Evolutionary conservation across 495 filamentous ascomycete species (phyloP), one percentile per base, ranked within the genome.

Genomic region (Saxophila tyrrhenica): DNA sequence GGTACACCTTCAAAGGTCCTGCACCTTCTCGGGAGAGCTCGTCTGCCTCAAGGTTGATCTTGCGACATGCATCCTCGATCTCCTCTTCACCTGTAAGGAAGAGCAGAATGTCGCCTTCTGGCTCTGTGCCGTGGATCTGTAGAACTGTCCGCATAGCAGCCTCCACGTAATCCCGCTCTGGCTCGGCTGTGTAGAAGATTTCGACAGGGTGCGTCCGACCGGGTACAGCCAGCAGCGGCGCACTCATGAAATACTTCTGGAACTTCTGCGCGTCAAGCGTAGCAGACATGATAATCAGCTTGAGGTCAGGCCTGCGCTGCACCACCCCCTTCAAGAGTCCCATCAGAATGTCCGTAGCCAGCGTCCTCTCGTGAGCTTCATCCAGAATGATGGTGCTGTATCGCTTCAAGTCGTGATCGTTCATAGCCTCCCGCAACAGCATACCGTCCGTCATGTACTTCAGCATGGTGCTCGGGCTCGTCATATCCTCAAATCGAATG

Each of bases 381-480:
- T 99, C 94, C 55, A 99, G 82, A 65, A 99, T 99, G 65, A 99
- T 96, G 58, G 86, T 92, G 75, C 89, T 91, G 72, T 99, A 99
- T 11, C 90, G 83, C 19, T 79, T 79, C 60, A 99, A 76, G 60
- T 91, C 76, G 70, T 89, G 84, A 68, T 99, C 94, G 71, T 94
- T 82, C 94, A 99, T 99, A 29, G 94, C 89, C 73, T 99, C 94
- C 59, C 94, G 77, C 65, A 97, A 73, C 60, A 99, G 80, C 92
- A 97, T 97, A 81, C 94, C 94, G 67, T 99, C 94, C 25, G 94
- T 99, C 94, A 99, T 97, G 73, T 99, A 99, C 73, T 97, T 99
- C 47, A 99, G 73, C 39, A 96, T 78, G 9, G 94, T 99, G 70
- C 87, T 95, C 51, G 80, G 77, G 42, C 87, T 77, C 0, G 94